phyloP scores from a whole-genome alignment of 306 rosid genomes.

The Macrotyloma uniflorum region DNA sequence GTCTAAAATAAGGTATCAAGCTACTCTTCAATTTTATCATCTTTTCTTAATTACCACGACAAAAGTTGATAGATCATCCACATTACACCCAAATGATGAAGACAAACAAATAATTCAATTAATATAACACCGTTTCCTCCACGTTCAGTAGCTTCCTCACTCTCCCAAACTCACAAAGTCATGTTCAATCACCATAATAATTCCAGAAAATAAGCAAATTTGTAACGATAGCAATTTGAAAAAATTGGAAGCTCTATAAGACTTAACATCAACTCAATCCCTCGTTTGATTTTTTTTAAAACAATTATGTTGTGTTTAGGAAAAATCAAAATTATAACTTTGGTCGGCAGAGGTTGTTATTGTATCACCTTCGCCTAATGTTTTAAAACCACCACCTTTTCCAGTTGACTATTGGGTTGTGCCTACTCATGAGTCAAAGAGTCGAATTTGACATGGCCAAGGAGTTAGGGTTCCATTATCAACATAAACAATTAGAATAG shows the following conservation, averaged over 20 bases:
- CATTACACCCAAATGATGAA: conserved; percentile 5
- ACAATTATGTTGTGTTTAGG: neutral
- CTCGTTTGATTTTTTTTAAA: neutral
- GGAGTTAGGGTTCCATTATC: conserved; percentile 16
- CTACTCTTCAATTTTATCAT: neutral
- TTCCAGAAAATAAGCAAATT: conserved; percentile 1
- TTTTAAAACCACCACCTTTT: neutral
- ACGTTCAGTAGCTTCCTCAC: conserved; percentile 33
- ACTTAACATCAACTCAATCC: conserved; percentile 1
- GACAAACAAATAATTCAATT: conserved; percentile 5
- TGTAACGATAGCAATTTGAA: neutral
- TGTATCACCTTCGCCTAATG: conserved; percentile 34
- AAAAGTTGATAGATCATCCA: neutral
- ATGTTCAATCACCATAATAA: conserved; percentile 4
- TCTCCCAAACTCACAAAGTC: conserved; percentile 22
- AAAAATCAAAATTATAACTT: neutral
- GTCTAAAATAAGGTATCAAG: neutral
- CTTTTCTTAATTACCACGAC: conserved; percentile 19
- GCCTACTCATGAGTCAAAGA: neutral
- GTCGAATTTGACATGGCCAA: conserved; percentile 1
- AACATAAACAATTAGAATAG: neutral
- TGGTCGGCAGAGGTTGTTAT: conserved; percentile 37
- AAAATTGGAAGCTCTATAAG: neutral
- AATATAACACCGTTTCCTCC: conserved; percentile 34
- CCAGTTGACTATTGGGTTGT: neutral